Percentiles rank a stretch among this genome's conserved stretches.
These are phyloP conservation scores for Podospora pseudoanserina DNA, from an alignment of 495 filamentous ascomycete species.

Conservation along the genomic window DNA sequence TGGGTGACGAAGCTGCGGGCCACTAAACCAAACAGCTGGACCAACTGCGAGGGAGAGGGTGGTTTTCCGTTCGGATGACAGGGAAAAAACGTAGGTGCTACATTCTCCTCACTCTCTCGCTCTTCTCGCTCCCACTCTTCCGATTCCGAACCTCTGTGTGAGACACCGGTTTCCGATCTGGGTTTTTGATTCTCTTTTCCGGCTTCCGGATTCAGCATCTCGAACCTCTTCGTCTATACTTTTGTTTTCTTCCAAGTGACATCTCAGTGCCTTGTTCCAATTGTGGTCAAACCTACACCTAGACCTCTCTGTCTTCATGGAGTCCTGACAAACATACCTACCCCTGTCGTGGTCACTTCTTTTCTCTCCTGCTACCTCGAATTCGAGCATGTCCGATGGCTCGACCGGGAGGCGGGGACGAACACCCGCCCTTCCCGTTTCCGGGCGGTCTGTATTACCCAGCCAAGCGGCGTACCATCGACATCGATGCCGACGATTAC, in stretches of 20 bases:
- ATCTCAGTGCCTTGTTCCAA: neutral
- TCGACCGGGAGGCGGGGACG: conserved; percentile 32
- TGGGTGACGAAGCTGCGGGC: conserved; percentile 3
- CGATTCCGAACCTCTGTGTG: conserved; percentile 3
- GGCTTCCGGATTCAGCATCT: neutral
- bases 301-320: neutral
- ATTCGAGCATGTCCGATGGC: conserved; percentile 38
- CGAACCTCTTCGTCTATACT: neutral
- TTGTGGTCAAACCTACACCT: neutral
- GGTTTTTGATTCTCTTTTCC: neutral
- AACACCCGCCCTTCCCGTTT: conserved; percentile 25
- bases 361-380: neutral
- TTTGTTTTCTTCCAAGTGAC: neutral
- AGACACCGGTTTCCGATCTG: conserved; percentile 3
- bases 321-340: neutral
- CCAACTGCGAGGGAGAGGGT: neutral
- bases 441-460: conserved; percentile 19
- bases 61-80: neutral
- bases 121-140: conserved; percentile 2
- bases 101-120: neutral
- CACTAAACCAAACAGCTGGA: conserved; percentile 5
- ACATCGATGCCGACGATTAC: conserved; percentile 22
- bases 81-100: neutral
- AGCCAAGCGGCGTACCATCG: conserved; percentile 25
- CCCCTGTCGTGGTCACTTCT: neutral